Evolutionary conservation across 208 protist species (phyloP).

Genomic region (Wallacemonas sp.): DNA sequence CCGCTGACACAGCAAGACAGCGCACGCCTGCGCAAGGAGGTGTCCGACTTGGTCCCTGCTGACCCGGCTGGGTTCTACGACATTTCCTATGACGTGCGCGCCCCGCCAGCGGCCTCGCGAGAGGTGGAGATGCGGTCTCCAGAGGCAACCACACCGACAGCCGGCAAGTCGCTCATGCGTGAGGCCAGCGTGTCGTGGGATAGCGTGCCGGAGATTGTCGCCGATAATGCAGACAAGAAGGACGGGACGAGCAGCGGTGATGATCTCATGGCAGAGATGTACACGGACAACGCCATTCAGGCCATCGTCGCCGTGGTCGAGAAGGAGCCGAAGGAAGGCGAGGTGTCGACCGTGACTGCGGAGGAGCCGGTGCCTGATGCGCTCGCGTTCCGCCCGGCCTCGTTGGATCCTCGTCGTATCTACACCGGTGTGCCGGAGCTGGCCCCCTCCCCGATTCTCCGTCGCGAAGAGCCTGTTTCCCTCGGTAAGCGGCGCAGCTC

Average conservation of each 20-base stretch:
- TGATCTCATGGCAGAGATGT: background rate
- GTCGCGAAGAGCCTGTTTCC: background rate
- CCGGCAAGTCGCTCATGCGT: background rate
- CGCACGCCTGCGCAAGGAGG: constrained; percentile 4
- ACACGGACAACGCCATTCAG: constrained; percentile 4
- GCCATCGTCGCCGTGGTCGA: background rate
- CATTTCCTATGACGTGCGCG: background rate
- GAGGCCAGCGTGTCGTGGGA: constrained; percentile 8
- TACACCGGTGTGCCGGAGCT: background rate
- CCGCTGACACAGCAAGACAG: background rate
- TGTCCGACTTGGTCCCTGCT: background rate
- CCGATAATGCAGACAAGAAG: background rate
- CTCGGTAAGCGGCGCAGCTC: background rate
- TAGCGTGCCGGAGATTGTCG: background rate
- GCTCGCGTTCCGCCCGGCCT: background rate
- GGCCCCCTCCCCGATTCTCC: background rate
- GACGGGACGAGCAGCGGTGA: background rate
- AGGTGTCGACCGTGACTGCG: background rate
- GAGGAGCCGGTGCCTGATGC: background rate
- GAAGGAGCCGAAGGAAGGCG: background rate
- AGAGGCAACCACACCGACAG: background rate
- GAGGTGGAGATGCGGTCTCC: background rate
- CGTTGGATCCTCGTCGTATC: constrained; percentile 5
- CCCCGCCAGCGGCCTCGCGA: background rate
- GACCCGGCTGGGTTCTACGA: constrained; percentile 3